phyloP scores from a whole-genome alignment of 305 asterid genomes.

The Fraxinus ornus region DNA sequence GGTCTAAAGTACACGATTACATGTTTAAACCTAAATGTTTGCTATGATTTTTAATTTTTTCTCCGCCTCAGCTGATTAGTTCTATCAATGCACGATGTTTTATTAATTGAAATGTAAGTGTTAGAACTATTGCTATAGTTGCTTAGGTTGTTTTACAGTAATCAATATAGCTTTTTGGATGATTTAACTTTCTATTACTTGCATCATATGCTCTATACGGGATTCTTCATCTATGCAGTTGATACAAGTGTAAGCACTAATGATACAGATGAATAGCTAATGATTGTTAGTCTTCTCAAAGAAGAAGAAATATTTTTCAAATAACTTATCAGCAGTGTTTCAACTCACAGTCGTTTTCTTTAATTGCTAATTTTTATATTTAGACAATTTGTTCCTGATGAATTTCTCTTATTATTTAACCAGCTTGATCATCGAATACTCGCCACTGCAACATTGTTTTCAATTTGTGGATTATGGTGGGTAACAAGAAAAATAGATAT shows the following conservation, averaged over 20 bases:
- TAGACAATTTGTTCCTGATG: slow-evolving; percentile 20
- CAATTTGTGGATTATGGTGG: slow-evolving; percentile 79
- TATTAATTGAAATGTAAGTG: too few relatives aligned
- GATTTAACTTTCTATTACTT: too few relatives aligned
- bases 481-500: slow-evolving; percentile 63
- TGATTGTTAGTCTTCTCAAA: slow-evolving; percentile 1
- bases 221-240: not conserved
- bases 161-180: too few relatives aligned
- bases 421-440: slow-evolving; percentile 96
- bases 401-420: slow-evolving; percentile 13
- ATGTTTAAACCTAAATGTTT: too few relatives aligned
- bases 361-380: slow-evolving; percentile 7
- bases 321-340: not conserved
- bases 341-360: not conserved
- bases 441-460: slow-evolving; percentile 79
- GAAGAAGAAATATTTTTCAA: not conserved
- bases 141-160: too few relatives aligned
- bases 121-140: too few relatives aligned
- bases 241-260: not conserved
- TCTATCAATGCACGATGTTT: too few relatives aligned
- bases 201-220: not conserved
- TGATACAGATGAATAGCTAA: not conserved
- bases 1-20: too few relatives aligned
- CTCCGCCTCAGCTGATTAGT: too few relatives aligned
- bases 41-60: too few relatives aligned